These are phyloP conservation scores for Syzygium jambos DNA, from an alignment of 345 rosid genomes.

Conservation along the genomic window DNA sequence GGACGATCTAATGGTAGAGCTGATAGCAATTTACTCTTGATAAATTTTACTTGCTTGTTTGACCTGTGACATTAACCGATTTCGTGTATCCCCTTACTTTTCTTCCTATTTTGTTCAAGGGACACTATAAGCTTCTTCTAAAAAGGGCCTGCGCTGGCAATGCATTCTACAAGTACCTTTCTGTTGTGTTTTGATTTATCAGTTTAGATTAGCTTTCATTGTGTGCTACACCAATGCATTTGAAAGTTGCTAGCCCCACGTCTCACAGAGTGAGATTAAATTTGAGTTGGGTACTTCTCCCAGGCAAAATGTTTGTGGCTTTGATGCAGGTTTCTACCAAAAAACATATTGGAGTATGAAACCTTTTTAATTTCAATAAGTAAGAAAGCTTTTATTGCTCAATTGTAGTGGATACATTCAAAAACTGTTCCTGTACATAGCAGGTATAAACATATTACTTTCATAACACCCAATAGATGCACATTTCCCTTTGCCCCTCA, in stretches of 20 bases:
- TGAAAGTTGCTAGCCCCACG: neutral
- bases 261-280: neutral
- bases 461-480: neutral
- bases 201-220: neutral
- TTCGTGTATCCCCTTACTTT: neutral
- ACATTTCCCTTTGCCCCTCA: neutral
- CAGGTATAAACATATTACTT: neutral
- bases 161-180: neutral
- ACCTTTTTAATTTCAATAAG: neutral
- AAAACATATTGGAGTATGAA: neutral
- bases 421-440: neutral
- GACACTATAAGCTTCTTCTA: neutral
- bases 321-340: neutral
- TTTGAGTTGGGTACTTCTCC: neutral
- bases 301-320: neutral
- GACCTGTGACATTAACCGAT: neutral
- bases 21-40: neutral
- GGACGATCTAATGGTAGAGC: neutral
- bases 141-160: neutral
- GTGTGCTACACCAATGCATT: neutral
- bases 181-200: neutral
- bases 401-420: neutral
- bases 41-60: neutral
- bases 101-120: neutral
- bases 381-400: neutral